Evolutionary conservation across 768 basidiomycete species (phyloP).

Genomic region (Leccinellum rugosiceps): DNA sequence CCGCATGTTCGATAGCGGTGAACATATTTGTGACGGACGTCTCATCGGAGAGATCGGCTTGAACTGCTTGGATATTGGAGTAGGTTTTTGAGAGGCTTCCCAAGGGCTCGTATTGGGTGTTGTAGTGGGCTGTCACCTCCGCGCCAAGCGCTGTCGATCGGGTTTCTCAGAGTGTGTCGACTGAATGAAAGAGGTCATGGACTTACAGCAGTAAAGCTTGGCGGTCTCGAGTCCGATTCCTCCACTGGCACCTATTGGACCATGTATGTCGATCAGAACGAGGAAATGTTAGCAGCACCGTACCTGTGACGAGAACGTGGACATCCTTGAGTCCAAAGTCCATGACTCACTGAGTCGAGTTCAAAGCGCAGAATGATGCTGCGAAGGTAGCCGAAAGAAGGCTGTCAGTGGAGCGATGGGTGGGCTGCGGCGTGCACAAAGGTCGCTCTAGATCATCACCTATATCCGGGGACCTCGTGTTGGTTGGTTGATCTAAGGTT

Average conservation of each 20-base stretch:
- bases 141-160: constrained; percentile 58
- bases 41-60: constrained; percentile 62
- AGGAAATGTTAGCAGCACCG: neutral
- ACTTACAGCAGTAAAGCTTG: constrained; percentile 52
- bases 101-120: constrained; percentile 46
- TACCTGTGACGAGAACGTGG: constrained; percentile 71
- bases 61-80: constrained; percentile 34
- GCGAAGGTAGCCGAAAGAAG: neutral
- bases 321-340: constrained; percentile 58
- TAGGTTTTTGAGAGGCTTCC: constrained; percentile 39
- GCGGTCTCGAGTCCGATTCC: constrained; percentile 70
- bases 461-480: neutral
- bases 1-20: constrained; percentile 34
- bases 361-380: neutral
- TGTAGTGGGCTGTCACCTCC: constrained; percentile 69
- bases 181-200: neutral
- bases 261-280: neutral
- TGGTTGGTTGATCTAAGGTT: constrained; percentile 4
- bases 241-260: constrained; percentile 59
- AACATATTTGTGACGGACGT: constrained; percentile 51
- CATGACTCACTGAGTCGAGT: constrained; percentile 28
- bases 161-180: neutral
- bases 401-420: neutral
- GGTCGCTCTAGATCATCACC: constrained; percentile 10
- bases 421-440: constrained; percentile 5